Base-by-base conservation (phyloP, 108 stramenopile genomes). In the Pseudonitzschia pungens region DNA sequence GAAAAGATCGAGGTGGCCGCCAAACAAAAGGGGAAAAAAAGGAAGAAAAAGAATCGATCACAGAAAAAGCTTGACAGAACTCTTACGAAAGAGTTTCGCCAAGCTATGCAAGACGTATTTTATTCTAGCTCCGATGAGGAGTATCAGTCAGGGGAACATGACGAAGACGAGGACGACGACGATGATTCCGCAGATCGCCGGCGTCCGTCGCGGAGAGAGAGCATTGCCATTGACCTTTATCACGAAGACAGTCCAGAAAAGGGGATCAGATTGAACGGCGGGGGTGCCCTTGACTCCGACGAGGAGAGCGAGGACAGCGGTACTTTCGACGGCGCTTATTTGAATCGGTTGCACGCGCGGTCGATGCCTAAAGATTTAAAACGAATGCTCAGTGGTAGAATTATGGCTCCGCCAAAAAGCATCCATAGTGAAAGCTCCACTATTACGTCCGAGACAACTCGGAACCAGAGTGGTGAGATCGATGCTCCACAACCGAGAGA, bases 81-180 rank as follows among this genome's bases (percentile, higher is more conserved):
- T 11, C 68, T 78, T 1, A 67, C 77, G 3, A 68, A 52, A 32
- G 77, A 78, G 31, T 78, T 78, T 73, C 71, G 77, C 3, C 67
- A 69, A 36, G 77, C 77, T 4, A 78, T 78, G 77, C 56, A 41
- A 3, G 72, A 73, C 21, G 67, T 78, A 9, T 78, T 78, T 27
- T 71, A 78, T 20, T 69, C 77, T 9, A 71, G 72, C 29, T 69
- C 72, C n/a, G 77, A 78, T 43, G 77, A 78, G 14, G 72, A 62
- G 31, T 78, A 78, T 55, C 57, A 59, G 32, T 41, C 42, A 16
- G 72, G 21, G 9, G 48, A 58, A 27, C 68, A 33, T 8, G 50
- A 66, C 26, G 68, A 70, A 7, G 76, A 65, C 22, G 56, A 45
- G 22, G 11, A 59, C 9, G 11, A 59, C 9, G 69, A 36, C 18